Percentiles rank a stretch among this genome's conserved stretches.
These are phyloP conservation scores for Alnus glutinosa DNA, from an alignment of 306 rosid genomes.

Conservation along the genomic window DNA sequence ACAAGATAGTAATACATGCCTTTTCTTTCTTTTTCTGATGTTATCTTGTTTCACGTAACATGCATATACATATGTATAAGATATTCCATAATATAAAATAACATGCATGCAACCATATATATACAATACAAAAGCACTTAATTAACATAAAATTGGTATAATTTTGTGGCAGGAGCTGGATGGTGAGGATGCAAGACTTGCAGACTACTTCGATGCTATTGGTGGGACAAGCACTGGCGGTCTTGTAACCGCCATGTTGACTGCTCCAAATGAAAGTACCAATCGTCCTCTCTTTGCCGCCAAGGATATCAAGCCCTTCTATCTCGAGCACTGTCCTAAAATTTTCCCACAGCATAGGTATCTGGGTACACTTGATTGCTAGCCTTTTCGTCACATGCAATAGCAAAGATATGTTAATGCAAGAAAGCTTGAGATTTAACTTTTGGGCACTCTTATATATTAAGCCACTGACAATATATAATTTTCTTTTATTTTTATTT, in stretches of 20 bases:
- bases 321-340: constrained; percentile 46
- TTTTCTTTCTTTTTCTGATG: too few relatives aligned
- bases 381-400: background rate
- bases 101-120: too few relatives aligned
- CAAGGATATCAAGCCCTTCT: constrained; percentile 53
- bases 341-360: constrained; percentile 56
- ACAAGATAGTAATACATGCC: too few relatives aligned
- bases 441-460: background rate
- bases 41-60: too few relatives aligned
- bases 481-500: too few relatives aligned
- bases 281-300: constrained; percentile 54
- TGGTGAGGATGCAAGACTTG: constrained; percentile 62
- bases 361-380: background rate
- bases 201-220: constrained; percentile 64
- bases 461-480: background rate
- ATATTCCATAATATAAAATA: too few relatives aligned
- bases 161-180: constrained; percentile 46
- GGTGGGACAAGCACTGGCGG: constrained; percentile 72
- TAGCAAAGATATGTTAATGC: background rate
- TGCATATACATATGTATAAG: too few relatives aligned
- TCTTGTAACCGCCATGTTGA: constrained; percentile 58
- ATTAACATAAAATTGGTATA: too few relatives aligned
- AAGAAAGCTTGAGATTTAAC: background rate
- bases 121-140: too few relatives aligned
- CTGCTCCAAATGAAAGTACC: constrained; percentile 40